A percentile compares a stretch with the other conserved stretches of the same genome.
phyloP scores from a whole-genome alignment of 1,139 yeast genomes.

The Saccharomycopsis hybrid region DNA sequence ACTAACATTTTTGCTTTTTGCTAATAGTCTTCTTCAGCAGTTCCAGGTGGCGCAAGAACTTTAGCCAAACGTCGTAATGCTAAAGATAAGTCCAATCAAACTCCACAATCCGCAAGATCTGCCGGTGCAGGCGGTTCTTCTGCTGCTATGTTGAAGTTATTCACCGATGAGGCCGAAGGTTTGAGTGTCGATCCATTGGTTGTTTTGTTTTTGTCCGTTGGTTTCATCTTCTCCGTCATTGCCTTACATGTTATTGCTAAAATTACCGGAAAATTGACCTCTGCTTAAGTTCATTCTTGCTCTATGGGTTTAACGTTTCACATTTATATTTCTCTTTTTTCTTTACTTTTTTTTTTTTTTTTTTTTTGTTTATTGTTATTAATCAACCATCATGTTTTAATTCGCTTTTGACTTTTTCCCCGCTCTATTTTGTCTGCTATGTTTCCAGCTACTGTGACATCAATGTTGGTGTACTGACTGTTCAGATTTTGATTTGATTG shows the following conservation, averaged over 20 bases:
- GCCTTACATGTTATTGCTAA: slow-evolving; percentile 90
- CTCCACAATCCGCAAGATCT: slow-evolving; percentile 86
- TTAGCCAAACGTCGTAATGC: slow-evolving; percentile 86
- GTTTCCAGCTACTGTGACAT: too few relatives aligned
- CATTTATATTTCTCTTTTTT: neutral
- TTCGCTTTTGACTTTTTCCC: neutral
- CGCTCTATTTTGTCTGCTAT: too few relatives aligned
- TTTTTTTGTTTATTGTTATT: neutral
- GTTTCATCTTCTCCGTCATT: slow-evolving; percentile 92
- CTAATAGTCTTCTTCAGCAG: slow-evolving; percentile 25
- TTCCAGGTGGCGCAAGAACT: slow-evolving; percentile 81
- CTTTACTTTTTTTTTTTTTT: too few relatives aligned
- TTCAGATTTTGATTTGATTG: too few relatives aligned
- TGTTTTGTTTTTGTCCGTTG: slow-evolving; percentile 90
- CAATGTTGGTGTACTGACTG: too few relatives aligned
- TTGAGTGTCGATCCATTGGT: slow-evolving; percentile 94
- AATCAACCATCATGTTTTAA: neutral
- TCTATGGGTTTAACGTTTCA: neutral
- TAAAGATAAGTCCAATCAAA: slow-evolving; percentile 64
- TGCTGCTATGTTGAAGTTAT: slow-evolving; percentile 87
- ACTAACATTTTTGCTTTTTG: too few relatives aligned
- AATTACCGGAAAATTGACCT: slow-evolving; percentile 65
- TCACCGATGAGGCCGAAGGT: slow-evolving; percentile 97
- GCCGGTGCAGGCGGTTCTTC: slow-evolving; percentile 98
- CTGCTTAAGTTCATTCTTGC: slow-evolving; percentile 22